Percentiles rank a stretch among this genome's conserved stretches.
Evolutionary conservation across 2,329 filamentous ascomycete species (phyloP).

Genomic region (Talaromyces sp.): DNA sequence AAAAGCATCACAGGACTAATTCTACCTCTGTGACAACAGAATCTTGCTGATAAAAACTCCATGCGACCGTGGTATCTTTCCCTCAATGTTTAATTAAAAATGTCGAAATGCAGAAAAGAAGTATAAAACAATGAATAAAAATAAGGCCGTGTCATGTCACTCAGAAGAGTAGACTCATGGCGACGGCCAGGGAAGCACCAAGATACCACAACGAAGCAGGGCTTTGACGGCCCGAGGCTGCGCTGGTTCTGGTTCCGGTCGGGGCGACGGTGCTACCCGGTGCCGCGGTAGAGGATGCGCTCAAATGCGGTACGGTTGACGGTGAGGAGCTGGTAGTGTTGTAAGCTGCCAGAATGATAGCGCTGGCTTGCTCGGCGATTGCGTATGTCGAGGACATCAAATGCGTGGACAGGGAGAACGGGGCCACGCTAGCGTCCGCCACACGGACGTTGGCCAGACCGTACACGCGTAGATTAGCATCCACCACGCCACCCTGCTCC

Average conservation of each 20-base stretch:
- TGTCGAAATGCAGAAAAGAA: not conserved
- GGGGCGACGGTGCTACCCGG: not conserved
- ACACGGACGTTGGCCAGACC: conserved; percentile 26
- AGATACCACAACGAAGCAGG: not conserved
- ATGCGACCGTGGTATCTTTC: not conserved
- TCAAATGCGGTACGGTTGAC: not conserved
- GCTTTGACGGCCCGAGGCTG: not conserved
- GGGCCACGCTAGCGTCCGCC: conserved; percentile 23
- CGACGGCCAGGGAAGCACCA: not conserved
- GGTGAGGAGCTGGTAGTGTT: conserved; percentile 6
- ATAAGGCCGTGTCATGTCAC: not conserved
- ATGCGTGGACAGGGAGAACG: conserved; percentile 26
- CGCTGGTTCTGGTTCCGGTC: not conserved
- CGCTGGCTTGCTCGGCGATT: conserved; percentile 24
- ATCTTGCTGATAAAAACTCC: not conserved
- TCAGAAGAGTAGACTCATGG: not conserved
- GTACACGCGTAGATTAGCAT: conserved; percentile 22
- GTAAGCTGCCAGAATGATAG: conserved; percentile 21
- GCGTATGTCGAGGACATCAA: conserved; percentile 31
- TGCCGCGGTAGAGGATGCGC: not conserved
- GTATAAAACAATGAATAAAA: not conserved
- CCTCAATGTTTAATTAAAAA: not conserved
- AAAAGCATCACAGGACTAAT: not conserved
- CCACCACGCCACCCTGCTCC: conserved; percentile 21
- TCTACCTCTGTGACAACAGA: not conserved